These are phyloP conservation scores for Secale cereale DNA, from an alignment of 176 grass and related monocot genomes.

Conservation along the genomic window DNA sequence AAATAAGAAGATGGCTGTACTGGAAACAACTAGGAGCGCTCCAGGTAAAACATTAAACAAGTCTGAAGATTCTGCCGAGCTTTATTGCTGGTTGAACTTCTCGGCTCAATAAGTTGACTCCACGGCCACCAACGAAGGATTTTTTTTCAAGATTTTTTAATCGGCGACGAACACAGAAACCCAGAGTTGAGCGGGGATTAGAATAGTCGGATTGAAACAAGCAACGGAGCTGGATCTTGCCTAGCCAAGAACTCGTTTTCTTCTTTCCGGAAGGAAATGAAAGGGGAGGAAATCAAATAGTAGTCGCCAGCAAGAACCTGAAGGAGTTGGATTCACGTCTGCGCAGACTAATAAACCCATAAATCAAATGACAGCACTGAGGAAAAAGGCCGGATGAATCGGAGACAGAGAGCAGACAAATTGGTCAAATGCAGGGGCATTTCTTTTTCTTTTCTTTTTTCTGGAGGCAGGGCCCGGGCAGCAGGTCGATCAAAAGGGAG, in stretches of 20 bases:
- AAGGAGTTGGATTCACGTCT: conserved; percentile 33
- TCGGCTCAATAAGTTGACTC: conserved; percentile 50
- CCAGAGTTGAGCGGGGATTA: conserved; percentile 17
- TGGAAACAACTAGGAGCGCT: conserved; percentile 20
- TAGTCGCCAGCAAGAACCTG: background rate
- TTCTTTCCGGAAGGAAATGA: background rate
- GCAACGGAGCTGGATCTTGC: conserved; percentile 36
- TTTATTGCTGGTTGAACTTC: conserved; percentile 40
- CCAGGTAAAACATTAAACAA: conserved; percentile 23
- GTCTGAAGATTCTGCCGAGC: conserved; percentile 32
- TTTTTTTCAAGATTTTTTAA: conserved; percentile 15
- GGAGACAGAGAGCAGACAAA: background rate
- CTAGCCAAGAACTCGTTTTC: conserved; percentile 4
- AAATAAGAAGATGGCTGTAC: background rate
- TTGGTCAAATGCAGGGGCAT: conserved; percentile 11
- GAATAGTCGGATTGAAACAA: conserved; percentile 22
- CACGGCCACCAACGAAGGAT: conserved; percentile 18
- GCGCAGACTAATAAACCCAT: background rate
- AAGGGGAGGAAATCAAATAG: background rate
- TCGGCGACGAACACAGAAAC: conserved; percentile 37
- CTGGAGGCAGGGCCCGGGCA: background rate
- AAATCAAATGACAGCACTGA: background rate
- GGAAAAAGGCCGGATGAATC: background rate
- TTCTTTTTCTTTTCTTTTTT: background rate
- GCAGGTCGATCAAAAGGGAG: conserved; percentile 18